Evolutionary conservation across 2,329 filamentous ascomycete genomes (phyloP).

Genomic region (Colletotrichum godetiae): DNA sequence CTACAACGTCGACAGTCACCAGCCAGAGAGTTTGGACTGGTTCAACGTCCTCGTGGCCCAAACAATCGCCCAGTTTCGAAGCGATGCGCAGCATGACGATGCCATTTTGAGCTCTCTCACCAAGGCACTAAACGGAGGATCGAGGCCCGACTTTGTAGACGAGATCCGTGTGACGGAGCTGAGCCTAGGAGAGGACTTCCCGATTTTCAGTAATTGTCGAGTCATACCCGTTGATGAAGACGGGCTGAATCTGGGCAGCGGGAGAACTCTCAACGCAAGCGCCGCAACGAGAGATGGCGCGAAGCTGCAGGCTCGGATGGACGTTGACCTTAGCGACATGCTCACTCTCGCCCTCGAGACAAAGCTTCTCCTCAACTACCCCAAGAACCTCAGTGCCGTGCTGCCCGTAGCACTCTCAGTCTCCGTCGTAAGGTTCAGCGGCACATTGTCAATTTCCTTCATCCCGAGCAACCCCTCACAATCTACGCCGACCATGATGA

Average conservation of each 20-base stretch:
- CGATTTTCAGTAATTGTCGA: constrained; percentile 97
- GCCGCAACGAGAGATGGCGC: constrained; percentile 72
- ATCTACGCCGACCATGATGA: constrained; percentile 85
- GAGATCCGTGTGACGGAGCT: constrained; percentile 95
- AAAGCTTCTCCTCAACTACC: constrained; percentile 93
- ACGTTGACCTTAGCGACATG: constrained; percentile 95
- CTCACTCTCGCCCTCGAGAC: constrained; percentile 96
- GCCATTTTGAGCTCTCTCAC: constrained; percentile 88
- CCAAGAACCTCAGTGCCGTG: constrained; percentile 87
- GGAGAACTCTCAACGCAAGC: constrained; percentile 63
- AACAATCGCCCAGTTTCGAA: constrained; percentile 94
- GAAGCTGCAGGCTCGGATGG: constrained; percentile 92
- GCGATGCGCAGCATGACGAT: constrained; percentile 91
- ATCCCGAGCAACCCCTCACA: constrained; percentile 79
- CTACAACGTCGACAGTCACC: constrained; percentile 95
- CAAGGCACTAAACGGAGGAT: constrained; percentile 86
- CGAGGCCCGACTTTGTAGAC: constrained; percentile 90
- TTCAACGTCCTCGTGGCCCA: constrained; percentile 98
- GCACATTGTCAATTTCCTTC: constrained; percentile 92
- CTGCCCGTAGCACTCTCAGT: constrained; percentile 93
- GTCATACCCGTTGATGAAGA: constrained; percentile 92
- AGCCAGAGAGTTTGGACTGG: constrained; percentile 97
- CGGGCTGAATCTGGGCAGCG: constrained; percentile 66
- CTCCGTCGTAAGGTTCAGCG: constrained; percentile 92
- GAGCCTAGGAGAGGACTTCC: constrained; percentile 94